Percentiles rank a stretch among this genome's conserved stretches.
Evolutionary conservation across 495 filamentous ascomycete species (phyloP).

Genomic region (Annulohypoxylon maeteangense): DNA sequence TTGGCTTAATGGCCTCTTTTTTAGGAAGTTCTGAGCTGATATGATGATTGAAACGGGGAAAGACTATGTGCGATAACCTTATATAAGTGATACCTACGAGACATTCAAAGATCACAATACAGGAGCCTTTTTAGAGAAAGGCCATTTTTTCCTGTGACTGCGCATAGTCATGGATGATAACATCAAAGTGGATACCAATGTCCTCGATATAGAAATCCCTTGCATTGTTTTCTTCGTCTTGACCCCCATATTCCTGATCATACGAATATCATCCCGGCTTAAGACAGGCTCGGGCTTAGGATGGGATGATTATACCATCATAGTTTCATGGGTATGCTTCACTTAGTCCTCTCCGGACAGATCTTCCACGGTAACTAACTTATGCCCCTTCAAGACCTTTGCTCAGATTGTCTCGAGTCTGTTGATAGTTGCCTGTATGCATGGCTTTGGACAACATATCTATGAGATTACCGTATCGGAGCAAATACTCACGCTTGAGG

Average conservation of each 20-base stretch:
- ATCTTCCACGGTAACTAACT: constrained; percentile 13
- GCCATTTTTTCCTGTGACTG: not conserved
- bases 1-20: constrained; percentile 10
- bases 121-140: not conserved
- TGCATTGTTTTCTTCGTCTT: constrained; percentile 50
- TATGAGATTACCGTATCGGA: constrained; percentile 41
- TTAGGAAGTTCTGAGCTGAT: constrained; percentile 18
- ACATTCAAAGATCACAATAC: not conserved
- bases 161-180: constrained; percentile 28
- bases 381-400: constrained; percentile 36
- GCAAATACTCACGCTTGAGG: constrained; percentile 47
- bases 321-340: constrained; percentile 47
- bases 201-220: constrained; percentile 47
- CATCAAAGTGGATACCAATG: constrained; percentile 40
- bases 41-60: constrained; percentile 8
- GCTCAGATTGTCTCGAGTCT: constrained; percentile 43
- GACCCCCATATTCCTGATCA: constrained; percentile 44
- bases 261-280: constrained; percentile 48
- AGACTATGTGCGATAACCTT: not conserved
- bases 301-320: constrained; percentile 51
- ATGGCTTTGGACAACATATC: constrained; percentile 53
- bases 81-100: constrained; percentile 15
- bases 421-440: constrained; percentile 48
- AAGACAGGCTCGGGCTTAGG: constrained; percentile 48
- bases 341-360: not conserved